phyloP scores from a whole-genome alignment of 192 early-diverging fungal species.

The Backusella psychrophila region DNA sequence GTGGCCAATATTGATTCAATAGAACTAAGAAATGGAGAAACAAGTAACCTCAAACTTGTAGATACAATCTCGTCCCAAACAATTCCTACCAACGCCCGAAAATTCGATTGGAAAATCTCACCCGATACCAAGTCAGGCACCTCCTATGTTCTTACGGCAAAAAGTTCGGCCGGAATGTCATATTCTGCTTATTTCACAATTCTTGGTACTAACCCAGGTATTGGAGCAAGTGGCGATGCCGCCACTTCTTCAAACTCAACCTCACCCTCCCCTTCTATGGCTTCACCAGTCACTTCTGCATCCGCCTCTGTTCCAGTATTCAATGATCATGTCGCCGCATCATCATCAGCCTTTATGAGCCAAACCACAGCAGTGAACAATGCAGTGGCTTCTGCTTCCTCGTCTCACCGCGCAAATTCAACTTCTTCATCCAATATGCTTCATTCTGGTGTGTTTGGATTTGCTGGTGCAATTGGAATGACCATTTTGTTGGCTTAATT shows the following conservation, averaged over 20 bases:
- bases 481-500: not conserved
- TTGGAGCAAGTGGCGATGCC: not conserved
- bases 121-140: not conserved
- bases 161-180: not conserved
- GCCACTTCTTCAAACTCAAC: not conserved
- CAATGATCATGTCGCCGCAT: not conserved
- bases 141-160: constrained; percentile 1
- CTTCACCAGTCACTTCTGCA: not conserved
- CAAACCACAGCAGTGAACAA: not conserved
- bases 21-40: not conserved
- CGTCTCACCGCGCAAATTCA: not conserved
- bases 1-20: not conserved
- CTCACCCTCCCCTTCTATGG: not conserved
- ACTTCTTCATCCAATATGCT: not conserved
- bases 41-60: not conserved
- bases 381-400: not conserved
- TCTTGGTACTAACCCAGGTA: not conserved
- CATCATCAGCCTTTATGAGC: not conserved
- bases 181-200: constrained; percentile 17
- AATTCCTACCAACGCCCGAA: not conserved
- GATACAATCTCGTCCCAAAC: not conserved
- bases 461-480: not conserved
- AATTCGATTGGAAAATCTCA: constrained; percentile 3
- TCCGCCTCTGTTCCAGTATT: not conserved
- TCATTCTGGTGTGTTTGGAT: not conserved